Conservation (phyloP, 192 early-diverging fungal species). For the Coemansia sp. region DNA sequence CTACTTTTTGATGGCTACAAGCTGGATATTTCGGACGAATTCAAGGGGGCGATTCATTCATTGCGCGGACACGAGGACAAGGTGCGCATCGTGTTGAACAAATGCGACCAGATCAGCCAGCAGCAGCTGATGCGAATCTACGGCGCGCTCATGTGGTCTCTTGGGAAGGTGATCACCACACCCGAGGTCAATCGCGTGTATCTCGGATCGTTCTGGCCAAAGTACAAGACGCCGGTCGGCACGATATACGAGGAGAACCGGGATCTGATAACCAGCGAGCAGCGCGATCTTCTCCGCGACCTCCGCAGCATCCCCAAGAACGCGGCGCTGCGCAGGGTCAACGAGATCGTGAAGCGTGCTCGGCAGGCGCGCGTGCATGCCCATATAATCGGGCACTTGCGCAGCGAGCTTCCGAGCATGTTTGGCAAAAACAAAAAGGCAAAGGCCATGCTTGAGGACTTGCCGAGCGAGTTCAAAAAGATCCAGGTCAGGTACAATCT, state of each 20-base stretch:
- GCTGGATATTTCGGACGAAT: conserved; percentile 88
- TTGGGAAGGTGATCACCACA: conserved; percentile 83
- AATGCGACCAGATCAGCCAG: conserved; percentile 81
- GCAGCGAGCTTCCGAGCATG: conserved; percentile 78
- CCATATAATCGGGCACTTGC: conserved; percentile 79
- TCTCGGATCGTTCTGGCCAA: conserved; percentile 76
- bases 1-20: conserved; percentile 88
- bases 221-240: conserved; percentile 60
- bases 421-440: conserved; percentile 80
- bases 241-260: conserved; percentile 71
- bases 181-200: conserved; percentile 91
- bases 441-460: conserved; percentile 65
- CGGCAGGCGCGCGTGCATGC: conserved; percentile 80
- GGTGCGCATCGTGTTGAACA: conserved; percentile 82
- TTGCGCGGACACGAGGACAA: conserved; percentile 87
- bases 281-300: conserved; percentile 74
- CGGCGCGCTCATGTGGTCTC: conserved; percentile 91
- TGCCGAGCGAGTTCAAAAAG: conserved; percentile 75
- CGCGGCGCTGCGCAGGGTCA: conserved; percentile 80
- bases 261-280: conserved; percentile 69
- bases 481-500: conserved; percentile 71
- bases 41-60: conserved; percentile 75
- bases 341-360: conserved; percentile 88
- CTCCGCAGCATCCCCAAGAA: conserved; percentile 74
- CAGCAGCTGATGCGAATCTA: conserved; percentile 90